phyloP scores from a whole-genome alignment of 1,284 basidiomycete genomes.

The Violaceomyces palustris region DNA sequence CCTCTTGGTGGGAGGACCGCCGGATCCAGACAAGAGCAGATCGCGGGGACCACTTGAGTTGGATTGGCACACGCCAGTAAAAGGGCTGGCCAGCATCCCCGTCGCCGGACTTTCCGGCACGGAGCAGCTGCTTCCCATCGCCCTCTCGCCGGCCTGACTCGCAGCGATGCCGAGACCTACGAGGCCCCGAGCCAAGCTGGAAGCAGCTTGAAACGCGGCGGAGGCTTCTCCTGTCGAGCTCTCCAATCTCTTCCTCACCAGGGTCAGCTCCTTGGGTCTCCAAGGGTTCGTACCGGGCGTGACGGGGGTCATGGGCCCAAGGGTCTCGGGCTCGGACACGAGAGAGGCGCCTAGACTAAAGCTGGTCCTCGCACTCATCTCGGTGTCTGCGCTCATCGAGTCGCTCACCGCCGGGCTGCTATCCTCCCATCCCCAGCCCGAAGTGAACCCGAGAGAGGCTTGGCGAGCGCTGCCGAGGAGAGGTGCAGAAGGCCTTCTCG shows the following conservation, averaged over 20 bases:
- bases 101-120: background rate
- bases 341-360: slow-evolving; percentile 21
- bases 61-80: background rate
- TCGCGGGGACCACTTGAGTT: slow-evolving; percentile 11
- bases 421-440: slow-evolving; percentile 4
- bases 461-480: no score
- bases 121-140: slow-evolving; percentile 3
- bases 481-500: no score
- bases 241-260: slow-evolving; percentile 14
- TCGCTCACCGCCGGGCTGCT: slow-evolving; percentile 27
- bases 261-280: slow-evolving; percentile 32
- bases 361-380: slow-evolving; percentile 19
- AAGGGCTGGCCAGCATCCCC: background rate
- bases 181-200: slow-evolving; percentile 13
- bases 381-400: slow-evolving; percentile 24
- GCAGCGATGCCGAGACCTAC: slow-evolving; percentile 2
- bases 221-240: slow-evolving; percentile 4
- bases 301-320: slow-evolving; percentile 19
- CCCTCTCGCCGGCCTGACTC: slow-evolving; percentile 1
- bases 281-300: slow-evolving; percentile 19
- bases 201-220: slow-evolving; percentile 9
- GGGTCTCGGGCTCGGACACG: slow-evolving; percentile 16
- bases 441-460: no score
- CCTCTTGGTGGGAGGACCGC: slow-evolving; percentile 12
- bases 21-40: slow-evolving; percentile 14